Evolutionary conservation across 2,329 filamentous ascomycete species (phyloP), one percentile per base, ranked within the genome.

Genomic region (Penicillium sp.): DNA sequence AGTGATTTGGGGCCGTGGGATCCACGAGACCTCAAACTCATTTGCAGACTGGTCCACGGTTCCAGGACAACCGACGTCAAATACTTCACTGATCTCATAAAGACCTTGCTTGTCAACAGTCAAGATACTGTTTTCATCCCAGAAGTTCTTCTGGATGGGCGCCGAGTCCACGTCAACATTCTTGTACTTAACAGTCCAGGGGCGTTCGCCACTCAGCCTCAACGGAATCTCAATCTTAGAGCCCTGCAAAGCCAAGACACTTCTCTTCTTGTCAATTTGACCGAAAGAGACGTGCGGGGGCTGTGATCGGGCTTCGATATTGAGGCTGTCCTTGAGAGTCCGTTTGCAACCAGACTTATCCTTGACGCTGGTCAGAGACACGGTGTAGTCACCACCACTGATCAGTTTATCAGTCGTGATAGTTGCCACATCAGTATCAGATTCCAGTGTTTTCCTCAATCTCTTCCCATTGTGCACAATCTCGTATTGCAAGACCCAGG

Each of bases 401-500:
- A 81, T 81, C 41, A 99, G 79, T 19, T 83, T 80, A 2, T 88
- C 84, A 0, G 93, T 97, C 62, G 84, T 84, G 70, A 99, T 92
- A 38, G 81, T 88, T 70, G 87, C 87, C 23, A 80, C 76, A 49
- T 84, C 79, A 2, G 78, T 79, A 25, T 86, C 79, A 54, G 96
- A 89, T 55, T 84, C 79, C 27, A 85, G 80, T 54, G 82, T 84
- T 65, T 88, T 83, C 50, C 89, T 88, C 61, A 85, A 87, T 52
- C 92, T 86, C 75, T 90, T 95, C 54, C 92, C 92, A 54, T 92
- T 90, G 74, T 97, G 90, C 8, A 97, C 84, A 40, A 97, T 79
- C 74, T 97, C 94, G 78, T 96, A 99, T 70, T 97, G 92, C 39
- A 99, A 77, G 23, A 82, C 89, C 81, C 93, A 97, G 0, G 95